A percentile compares a stretch with the other conserved stretches of the same genome.
phyloP scores from a whole-genome alignment of 2,329 filamentous ascomycete species.

The Stagonosporopsis tanaceti region DNA sequence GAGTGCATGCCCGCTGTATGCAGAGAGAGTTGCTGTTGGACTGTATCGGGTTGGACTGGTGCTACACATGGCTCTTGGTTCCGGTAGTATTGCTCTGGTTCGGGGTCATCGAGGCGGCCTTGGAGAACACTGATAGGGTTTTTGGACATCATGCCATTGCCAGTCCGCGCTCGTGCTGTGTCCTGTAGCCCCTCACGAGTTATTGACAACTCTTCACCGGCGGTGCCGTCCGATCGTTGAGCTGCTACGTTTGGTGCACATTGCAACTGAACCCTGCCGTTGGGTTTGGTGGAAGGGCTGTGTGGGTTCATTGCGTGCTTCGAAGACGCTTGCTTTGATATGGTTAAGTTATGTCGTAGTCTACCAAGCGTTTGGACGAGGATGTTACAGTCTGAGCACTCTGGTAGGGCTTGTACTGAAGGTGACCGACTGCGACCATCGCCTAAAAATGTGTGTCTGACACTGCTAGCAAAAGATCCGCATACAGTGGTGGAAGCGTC shows the following conservation, averaged over 20 bases:
- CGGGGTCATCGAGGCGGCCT: not conserved
- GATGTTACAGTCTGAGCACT: slow-evolving; percentile 37
- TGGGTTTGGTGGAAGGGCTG: not conserved
- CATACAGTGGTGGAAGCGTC: slow-evolving; percentile 26
- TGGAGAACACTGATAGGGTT: not conserved
- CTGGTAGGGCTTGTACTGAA: slow-evolving; percentile 1
- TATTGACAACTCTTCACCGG: too few species aligned
- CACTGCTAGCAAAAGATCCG: slow-evolving; percentile 17
- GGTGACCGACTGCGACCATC: not conserved
- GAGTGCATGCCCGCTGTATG: too few species aligned
- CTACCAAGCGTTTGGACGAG: slow-evolving; percentile 35
- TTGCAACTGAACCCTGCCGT: not conserved
- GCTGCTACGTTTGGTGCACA: not conserved
- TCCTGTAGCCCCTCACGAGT: too few species aligned
- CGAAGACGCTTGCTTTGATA: slow-evolving; percentile 4
- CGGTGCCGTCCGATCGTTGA: not conserved
- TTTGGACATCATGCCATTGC: not conserved
- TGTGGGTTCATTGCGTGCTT: not conserved
- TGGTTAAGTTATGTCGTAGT: slow-evolving; percentile 29
- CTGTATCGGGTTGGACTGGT: too few species aligned
- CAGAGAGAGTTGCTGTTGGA: not conserved
- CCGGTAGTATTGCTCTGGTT: slow-evolving; percentile 9
- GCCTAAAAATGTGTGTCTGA: slow-evolving; percentile 31
- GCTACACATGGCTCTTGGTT: not conserved
- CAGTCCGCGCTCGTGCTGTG: too few species aligned